These are phyloP conservation scores for Pseudogymnoascus sp. DNA, from an alignment of 2,329 filamentous ascomycete species.

Conservation along the genomic window DNA sequence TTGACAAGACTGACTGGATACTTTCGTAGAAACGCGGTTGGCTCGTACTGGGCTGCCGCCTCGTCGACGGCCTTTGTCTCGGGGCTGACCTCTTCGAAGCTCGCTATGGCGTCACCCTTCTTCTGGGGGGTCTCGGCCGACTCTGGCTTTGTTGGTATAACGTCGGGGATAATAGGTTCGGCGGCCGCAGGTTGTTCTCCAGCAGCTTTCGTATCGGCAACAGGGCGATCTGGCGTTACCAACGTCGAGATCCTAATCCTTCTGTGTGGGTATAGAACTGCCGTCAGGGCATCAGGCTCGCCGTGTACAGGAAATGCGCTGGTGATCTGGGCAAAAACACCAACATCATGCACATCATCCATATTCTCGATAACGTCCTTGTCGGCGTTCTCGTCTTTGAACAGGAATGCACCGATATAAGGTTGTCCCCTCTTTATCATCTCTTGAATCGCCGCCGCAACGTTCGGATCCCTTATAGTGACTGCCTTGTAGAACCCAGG, in stretches of 20 bases:
- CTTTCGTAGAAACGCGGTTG: slow-evolving; percentile 82
- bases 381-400: slow-evolving; percentile 93
- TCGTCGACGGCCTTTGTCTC: slow-evolving; percentile 47
- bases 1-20: slow-evolving; percentile 92
- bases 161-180: slow-evolving; percentile 43
- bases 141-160: slow-evolving; percentile 45
- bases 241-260: slow-evolving; percentile 84
- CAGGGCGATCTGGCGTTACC: slow-evolving; percentile 49
- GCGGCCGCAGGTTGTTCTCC: slow-evolving; percentile 35
- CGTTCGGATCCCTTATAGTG: slow-evolving; percentile 87
- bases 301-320: slow-evolving; percentile 88
- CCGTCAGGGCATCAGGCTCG: slow-evolving; percentile 77
- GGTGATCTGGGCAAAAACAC: slow-evolving; percentile 96
- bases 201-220: slow-evolving; percentile 32
- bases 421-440: slow-evolving; percentile 96
- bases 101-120: slow-evolving; percentile 90
- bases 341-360: slow-evolving; percentile 89
- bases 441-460: slow-evolving; percentile 85
- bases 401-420: slow-evolving; percentile 92
- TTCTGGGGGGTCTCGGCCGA: slow-evolving; percentile 49
- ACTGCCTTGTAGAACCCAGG: slow-evolving; percentile 99
- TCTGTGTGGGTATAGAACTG: slow-evolving; percentile 91
- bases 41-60: slow-evolving; percentile 59
- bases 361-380: slow-evolving; percentile 86
- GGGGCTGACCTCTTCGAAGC: slow-evolving; percentile 78